These are phyloP conservation scores for Eimeria praecox DNA, from an alignment of 169 alveolate genomes.

Conservation along the genomic window DNA sequence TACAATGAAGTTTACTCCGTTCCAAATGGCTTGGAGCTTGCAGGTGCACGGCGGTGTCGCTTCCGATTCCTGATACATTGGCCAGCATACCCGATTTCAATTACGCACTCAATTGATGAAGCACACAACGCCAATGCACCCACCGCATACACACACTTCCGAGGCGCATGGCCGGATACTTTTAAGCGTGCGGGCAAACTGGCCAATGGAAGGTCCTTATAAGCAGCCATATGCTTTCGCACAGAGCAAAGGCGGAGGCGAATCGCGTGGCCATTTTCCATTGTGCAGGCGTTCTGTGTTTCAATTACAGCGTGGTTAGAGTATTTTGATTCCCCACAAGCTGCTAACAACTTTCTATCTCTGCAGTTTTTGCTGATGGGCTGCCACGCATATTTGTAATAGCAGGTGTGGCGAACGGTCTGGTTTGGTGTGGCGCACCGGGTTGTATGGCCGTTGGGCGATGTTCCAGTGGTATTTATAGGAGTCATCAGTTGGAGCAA, in stretches of 20 bases:
- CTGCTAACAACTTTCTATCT: neutral
- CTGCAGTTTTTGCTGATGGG: neutral
- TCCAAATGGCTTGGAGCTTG: constrained; percentile 75
- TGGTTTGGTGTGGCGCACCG: neutral
- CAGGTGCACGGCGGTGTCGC: constrained; percentile 69
- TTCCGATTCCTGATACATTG: constrained; percentile 24
- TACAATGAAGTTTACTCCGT: constrained; percentile 78
- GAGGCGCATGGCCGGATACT: neutral
- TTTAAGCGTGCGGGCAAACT: neutral
- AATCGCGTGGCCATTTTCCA: neutral
- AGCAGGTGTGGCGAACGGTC: neutral
- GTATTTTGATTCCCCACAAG: neutral
- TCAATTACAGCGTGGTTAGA: neutral
- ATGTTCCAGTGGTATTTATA: constrained; percentile 85
- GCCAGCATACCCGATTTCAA: neutral
- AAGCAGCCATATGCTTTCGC: neutral
- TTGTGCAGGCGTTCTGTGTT: neutral
- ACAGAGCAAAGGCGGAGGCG: neutral
- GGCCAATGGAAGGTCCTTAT: neutral
- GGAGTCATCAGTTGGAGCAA: constrained; percentile 84
- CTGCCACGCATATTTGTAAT: neutral
- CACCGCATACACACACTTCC: neutral
- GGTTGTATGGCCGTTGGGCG: constrained; percentile 33
- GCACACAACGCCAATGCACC: neutral
- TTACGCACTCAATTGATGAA: neutral